These are phyloP conservation scores for Pseudopithomyces maydicus DNA, from an alignment of 2,329 filamentous ascomycete species.

Conservation along the genomic window DNA sequence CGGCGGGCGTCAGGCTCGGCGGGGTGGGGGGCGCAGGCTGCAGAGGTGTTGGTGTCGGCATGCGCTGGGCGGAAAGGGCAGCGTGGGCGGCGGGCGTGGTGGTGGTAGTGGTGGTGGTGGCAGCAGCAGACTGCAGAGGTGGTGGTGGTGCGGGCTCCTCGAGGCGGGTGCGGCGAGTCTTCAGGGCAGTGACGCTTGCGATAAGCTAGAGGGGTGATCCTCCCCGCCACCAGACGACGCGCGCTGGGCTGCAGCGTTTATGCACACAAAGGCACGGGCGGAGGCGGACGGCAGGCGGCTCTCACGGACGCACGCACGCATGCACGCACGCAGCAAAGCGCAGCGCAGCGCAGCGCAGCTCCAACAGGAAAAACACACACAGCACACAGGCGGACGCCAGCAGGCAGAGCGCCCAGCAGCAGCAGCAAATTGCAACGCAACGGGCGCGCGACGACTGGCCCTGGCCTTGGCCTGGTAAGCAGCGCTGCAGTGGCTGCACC, in stretches of 20 bases:
- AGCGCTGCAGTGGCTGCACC: conserved; percentile 27
- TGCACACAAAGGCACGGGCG: conserved; percentile 36
- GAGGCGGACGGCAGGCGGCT: conserved; percentile 31
- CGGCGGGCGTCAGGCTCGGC: conserved; percentile 22
- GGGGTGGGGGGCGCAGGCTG: background rate
- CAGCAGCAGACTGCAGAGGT: background rate
- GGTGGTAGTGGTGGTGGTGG: background rate
- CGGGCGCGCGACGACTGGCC: conserved; percentile 33
- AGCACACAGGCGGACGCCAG: too few relatives aligned
- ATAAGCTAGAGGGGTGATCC: conserved; percentile 33
- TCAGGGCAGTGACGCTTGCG: conserved; percentile 32
- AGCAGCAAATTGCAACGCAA: conserved; percentile 33
- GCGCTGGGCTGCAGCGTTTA: conserved; percentile 23
- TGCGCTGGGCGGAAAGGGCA: background rate
- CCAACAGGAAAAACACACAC: too few relatives aligned
- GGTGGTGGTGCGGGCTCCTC: conserved; percentile 5
- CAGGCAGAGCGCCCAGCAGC: conserved; percentile 16
- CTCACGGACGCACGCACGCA: conserved; percentile 21
- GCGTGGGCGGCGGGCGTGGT: background rate
- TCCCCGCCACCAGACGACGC: conserved; percentile 27
- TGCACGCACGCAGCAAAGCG: too few relatives aligned
- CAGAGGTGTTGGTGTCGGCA: background rate
- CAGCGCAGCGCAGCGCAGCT: conserved; percentile 23
- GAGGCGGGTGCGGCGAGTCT: conserved; percentile 7
- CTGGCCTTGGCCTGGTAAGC: conserved; percentile 27